Evolutionary conservation across 169 alveolate genomes (phyloP).

Genomic region (Cytauxzoon felis): DNA sequence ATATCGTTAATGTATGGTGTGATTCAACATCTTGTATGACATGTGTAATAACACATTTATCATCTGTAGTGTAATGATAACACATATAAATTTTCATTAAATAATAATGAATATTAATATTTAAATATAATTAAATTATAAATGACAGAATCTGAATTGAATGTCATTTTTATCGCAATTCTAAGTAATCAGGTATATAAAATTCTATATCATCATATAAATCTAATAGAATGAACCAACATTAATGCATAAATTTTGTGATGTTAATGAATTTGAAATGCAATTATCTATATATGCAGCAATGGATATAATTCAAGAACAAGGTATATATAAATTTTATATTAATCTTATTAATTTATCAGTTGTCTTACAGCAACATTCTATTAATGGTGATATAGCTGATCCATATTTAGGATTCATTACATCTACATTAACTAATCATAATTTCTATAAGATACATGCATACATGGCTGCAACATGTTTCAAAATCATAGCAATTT

Average conservation of each 20-base stretch:
- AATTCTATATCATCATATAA: neutral
- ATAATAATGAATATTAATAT: no score
- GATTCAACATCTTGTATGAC: no score
- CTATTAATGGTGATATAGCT: neutral
- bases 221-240: slow-evolving; percentile 29
- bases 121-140: no score
- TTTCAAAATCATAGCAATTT: slow-evolving; percentile 44
- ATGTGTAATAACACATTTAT: no score
- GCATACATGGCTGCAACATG: slow-evolving; percentile 62
- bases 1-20: no score
- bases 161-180: neutral
- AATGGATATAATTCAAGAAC: slow-evolving; percentile 47
- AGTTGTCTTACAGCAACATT: slow-evolving; percentile 38
- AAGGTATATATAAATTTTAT: slow-evolving; percentile 5
- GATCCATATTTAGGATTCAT: slow-evolving; percentile 64
- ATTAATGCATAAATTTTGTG: slow-evolving; percentile 25
- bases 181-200: slow-evolving; percentile 5
- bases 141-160: no score
- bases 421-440: slow-evolving; percentile 44
- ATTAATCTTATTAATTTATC: neutral
- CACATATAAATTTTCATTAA: no score
- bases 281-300: slow-evolving; percentile 59
- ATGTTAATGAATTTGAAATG: slow-evolving; percentile 48
- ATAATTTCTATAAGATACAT: slow-evolving; percentile 37
- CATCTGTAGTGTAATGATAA: no score